phyloP scores from a whole-genome alignment of 1,284 basidiomycete species.

The Ceratobasidium sp. region DNA sequence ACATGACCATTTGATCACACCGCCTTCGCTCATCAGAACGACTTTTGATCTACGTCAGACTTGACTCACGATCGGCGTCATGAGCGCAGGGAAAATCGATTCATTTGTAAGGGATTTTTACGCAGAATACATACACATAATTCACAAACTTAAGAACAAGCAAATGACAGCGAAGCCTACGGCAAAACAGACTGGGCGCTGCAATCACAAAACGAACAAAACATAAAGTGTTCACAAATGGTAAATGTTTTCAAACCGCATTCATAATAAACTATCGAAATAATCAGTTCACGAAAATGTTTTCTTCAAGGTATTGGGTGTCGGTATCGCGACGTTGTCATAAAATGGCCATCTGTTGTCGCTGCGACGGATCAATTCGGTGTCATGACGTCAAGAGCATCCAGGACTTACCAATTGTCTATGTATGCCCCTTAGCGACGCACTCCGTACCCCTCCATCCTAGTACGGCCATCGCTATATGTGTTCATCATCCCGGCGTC shows the following conservation, averaged over 20 bases:
- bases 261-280: not conserved
- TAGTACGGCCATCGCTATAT: not conserved
- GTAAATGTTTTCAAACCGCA: not conserved
- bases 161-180: constrained; percentile 1
- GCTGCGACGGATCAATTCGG: not conserved
- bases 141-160: constrained; percentile 8
- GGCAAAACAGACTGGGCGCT: not conserved
- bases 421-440: not conserved
- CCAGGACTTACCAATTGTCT: not conserved
- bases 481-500: not conserved
- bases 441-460: not conserved
- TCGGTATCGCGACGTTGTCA: not conserved
- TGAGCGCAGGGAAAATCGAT: too few relatives aligned
- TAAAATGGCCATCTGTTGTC: not conserved
- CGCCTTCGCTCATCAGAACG: too few relatives aligned
- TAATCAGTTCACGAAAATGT: not conserved
- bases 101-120: not conserved
- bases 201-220: not conserved
- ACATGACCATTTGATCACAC: constrained; percentile 10
- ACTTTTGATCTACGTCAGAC: too few relatives aligned
- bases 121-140: constrained; percentile 11
- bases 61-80: too few relatives aligned
- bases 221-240: constrained; percentile 1
- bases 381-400: not conserved
- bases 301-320: not conserved